A percentile compares a stretch with the other conserved stretches of the same genome.
These are phyloP conservation scores for Salvia sclarea DNA, from an alignment of 305 asterid genomes.

Conservation along the genomic window DNA sequence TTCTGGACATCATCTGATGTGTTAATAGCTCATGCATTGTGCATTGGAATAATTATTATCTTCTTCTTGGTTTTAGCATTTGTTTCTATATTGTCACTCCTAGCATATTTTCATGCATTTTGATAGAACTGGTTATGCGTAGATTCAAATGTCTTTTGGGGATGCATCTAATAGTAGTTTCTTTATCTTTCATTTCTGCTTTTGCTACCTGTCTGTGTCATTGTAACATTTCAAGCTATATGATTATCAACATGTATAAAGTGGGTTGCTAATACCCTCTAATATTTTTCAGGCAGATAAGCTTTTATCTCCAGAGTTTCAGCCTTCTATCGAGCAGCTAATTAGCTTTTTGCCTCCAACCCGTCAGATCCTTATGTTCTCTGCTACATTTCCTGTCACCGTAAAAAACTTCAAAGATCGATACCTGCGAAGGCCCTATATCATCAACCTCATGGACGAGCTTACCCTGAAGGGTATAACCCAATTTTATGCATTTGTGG, in stretches of 20 bases:
- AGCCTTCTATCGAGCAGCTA: constrained; percentile 86
- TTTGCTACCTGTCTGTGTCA: constrained; percentile 13
- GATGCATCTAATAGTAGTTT: constrained; percentile 7
- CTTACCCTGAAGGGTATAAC: constrained; percentile 99
- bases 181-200: background rate
- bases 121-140: background rate
- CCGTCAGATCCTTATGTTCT: constrained; percentile 95
- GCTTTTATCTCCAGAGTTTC: constrained; percentile 97
- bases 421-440: constrained; percentile 70
- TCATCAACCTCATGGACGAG: constrained; percentile 97
- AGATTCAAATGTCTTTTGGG: constrained; percentile 6
- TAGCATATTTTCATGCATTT: background rate
- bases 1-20: constrained; percentile 12
- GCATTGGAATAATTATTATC: background rate
- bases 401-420: constrained; percentile 92
- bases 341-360: constrained; percentile 65
- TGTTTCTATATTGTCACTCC: background rate
- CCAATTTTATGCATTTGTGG: constrained; percentile 94
- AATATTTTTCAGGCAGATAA: constrained; percentile 82
- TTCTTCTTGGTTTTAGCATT: constrained; percentile 1
- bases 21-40: constrained; percentile 5
- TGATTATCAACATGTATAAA: constrained; percentile 15
- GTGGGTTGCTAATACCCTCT: constrained; percentile 21
- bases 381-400: constrained; percentile 95
- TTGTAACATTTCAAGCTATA: constrained; percentile 17